Conservation (phyloP, 768 basidiomycete genomes). For the Podaxis rugospora region DNA sequence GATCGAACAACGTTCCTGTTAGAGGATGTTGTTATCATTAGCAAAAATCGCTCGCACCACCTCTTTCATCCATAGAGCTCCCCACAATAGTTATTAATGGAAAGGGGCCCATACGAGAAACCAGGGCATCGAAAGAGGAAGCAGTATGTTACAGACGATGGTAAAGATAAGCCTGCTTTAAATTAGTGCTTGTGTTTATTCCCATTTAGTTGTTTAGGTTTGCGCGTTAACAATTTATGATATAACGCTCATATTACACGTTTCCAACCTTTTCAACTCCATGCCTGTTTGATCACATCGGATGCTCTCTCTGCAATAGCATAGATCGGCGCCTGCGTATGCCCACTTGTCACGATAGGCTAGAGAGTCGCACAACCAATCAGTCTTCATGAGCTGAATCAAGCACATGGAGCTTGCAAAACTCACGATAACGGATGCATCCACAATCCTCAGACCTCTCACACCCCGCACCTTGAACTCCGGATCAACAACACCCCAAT, state of each 20-base stretch:
- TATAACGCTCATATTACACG: neutral
- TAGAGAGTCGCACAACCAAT: neutral
- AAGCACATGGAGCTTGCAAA: neutral
- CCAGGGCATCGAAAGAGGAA: too few species aligned
- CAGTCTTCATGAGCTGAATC: neutral
- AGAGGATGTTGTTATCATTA: too few species aligned
- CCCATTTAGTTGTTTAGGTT: too few species aligned
- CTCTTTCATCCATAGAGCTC: too few species aligned
- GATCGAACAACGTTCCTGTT: too few species aligned
- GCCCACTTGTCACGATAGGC: neutral
- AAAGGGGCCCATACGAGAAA: too few species aligned
- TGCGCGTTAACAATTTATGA: neutral
- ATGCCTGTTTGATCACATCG: neutral
- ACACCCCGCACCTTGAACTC: constrained; percentile 11
- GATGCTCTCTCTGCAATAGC: neutral
- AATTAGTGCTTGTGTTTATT: too few species aligned
- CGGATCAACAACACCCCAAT: constrained; percentile 11
- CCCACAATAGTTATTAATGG: too few species aligned
- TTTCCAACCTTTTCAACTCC: neutral
- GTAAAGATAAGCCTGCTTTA: too few species aligned
- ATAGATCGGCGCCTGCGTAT: neutral
- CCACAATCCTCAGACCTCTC: constrained; percentile 9
- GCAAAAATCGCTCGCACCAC: too few species aligned
- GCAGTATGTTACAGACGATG: too few species aligned
- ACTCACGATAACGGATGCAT: constrained; percentile 22